phyloP scores from a whole-genome alignment of 148 eudicot species.

The Cornus controversa region DNA sequence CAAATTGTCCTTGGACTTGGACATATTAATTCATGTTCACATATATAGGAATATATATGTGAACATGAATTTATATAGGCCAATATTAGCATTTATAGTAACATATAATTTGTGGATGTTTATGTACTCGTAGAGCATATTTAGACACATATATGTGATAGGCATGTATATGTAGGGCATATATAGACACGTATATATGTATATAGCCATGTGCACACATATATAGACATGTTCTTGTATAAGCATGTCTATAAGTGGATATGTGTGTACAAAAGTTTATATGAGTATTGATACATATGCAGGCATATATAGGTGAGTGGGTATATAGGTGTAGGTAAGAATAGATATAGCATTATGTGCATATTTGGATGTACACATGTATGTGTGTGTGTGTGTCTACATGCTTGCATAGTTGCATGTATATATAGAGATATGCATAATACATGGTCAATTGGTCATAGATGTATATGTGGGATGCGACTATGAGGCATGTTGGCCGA shows the following conservation, averaged over 20 bases:
- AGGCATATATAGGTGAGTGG: background rate
- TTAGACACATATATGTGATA: background rate
- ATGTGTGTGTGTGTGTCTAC: too few species aligned
- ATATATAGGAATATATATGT: too few species aligned
- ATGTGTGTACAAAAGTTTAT: background rate
- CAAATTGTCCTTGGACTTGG: too few species aligned
- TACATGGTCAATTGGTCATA: too few species aligned
- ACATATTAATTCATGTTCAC: too few species aligned
- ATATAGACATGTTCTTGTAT: background rate
- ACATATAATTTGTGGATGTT: background rate
- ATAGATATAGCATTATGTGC: background rate
- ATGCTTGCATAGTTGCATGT: background rate
- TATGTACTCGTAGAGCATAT: background rate
- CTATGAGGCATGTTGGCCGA: too few species aligned
- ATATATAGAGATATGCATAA: too few species aligned
- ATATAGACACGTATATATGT: background rate
- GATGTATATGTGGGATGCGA: too few species aligned
- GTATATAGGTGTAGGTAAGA: background rate
- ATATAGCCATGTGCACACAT: background rate
- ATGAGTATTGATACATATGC: too few species aligned
- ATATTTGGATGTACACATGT: background rate
- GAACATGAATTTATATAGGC: too few species aligned
- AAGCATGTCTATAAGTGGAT: background rate
- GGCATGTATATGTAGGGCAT: background rate
- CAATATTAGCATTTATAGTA: too few species aligned